phyloP scores from a whole-genome alignment of 2,329 filamentous ascomycete species.

The Cryoendolithus antarcticus region DNA sequence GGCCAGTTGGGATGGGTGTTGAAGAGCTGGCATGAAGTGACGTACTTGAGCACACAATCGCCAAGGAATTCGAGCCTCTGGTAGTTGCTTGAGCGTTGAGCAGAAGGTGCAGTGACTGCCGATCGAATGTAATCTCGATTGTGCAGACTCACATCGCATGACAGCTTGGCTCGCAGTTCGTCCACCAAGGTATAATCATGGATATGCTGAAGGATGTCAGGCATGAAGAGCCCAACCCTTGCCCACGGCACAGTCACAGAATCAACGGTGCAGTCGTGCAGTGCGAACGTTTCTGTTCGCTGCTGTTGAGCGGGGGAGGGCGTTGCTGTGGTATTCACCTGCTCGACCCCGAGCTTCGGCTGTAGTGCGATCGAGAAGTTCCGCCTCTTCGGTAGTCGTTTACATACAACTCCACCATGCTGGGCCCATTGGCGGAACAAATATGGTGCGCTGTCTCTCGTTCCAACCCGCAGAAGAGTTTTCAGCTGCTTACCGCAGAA shows the following conservation, averaged over 20 bases:
- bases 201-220: conserved; percentile 55
- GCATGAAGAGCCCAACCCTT: conserved; percentile 48
- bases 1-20: conserved; percentile 50
- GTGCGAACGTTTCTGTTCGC: conserved; percentile 24
- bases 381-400: background rate
- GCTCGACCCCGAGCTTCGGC: too few relatives aligned
- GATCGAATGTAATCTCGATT: conserved; percentile 27
- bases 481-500: background rate
- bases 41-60: conserved; percentile 66
- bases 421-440: background rate
- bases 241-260: conserved; percentile 33
- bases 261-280: conserved; percentile 33
- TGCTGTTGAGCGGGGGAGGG: background rate
- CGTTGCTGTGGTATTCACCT: too few relatives aligned
- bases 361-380: background rate
- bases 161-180: conserved; percentile 46
- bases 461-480: background rate
- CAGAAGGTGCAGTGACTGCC: conserved; percentile 55
- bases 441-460: background rate
- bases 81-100: conserved; percentile 53
- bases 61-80: conserved; percentile 75
- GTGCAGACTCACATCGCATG: conserved; percentile 23
- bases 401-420: background rate
- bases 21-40: conserved; percentile 51
- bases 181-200: conserved; percentile 30